Conservation (phyloP, 2,329 filamentous ascomycete species). For the Colletotrichum salicis region DNA sequence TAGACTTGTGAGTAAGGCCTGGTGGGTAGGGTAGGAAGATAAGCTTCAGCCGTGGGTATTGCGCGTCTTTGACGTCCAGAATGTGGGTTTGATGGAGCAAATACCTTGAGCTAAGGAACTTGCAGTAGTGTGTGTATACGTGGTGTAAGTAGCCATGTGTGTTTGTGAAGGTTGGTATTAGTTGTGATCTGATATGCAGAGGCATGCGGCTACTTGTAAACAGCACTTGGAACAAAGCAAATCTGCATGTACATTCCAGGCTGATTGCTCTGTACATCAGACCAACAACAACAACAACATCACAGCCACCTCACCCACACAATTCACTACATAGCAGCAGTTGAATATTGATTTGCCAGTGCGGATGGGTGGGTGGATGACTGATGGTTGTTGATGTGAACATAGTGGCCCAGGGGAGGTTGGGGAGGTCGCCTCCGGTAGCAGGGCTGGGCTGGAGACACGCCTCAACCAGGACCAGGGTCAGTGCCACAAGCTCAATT, state of each 20-base stretch:
- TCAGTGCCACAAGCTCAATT: background rate
- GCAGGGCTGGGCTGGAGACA: slow-evolving; percentile 28
- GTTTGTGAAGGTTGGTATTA: slow-evolving; percentile 8
- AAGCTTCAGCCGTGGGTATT: slow-evolving; percentile 29
- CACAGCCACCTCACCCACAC: slow-evolving; percentile 2
- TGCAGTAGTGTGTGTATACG: slow-evolving; percentile 16
- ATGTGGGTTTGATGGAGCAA: slow-evolving; percentile 23
- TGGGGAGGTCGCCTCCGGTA: slow-evolving; percentile 19
- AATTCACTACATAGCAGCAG: slow-evolving; percentile 2
- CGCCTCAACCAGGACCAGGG: slow-evolving; percentile 24
- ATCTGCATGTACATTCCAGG: slow-evolving; percentile 13
- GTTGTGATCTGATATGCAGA: slow-evolving; percentile 2
- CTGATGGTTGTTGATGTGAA: slow-evolving; percentile 22
- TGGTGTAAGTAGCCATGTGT: slow-evolving; percentile 14
- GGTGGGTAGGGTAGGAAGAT: slow-evolving; percentile 18
- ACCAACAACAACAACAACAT: background rate
- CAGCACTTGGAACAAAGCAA: slow-evolving; percentile 25
- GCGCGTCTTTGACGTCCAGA: slow-evolving; percentile 30
- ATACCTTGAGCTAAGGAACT: slow-evolving; percentile 11
- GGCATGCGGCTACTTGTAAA: slow-evolving; percentile 25
- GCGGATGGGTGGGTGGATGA: slow-evolving; percentile 21
- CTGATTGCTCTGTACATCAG: slow-evolving; percentile 2
- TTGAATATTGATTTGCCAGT: background rate
- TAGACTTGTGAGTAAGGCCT: slow-evolving; percentile 11
- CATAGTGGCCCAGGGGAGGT: slow-evolving; percentile 14